Base-by-base conservation (phyloP, 2,329 filamentous ascomycete species). In the Microsporum audouinii region DNA sequence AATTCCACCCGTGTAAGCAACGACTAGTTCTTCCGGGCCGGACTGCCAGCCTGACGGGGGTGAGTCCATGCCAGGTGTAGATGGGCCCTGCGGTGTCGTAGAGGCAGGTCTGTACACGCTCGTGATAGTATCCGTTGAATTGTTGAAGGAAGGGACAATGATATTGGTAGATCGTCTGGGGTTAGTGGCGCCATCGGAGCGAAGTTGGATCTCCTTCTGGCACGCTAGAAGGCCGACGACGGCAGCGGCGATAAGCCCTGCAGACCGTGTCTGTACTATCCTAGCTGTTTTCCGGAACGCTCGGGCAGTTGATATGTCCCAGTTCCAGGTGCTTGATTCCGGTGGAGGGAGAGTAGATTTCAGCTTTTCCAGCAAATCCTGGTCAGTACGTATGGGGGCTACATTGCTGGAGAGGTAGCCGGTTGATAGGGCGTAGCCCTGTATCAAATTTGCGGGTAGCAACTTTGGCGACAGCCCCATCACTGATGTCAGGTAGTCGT, bases 1-100 rank as follows among this genome's bases (percentile, higher is more conserved):
- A 69, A 87, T 89, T 6, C 86, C 85, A 27, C 88, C 88, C 0
- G 88, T 88, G 69, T 88, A 90, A 1, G 87, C 88, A 29, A 90
- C 85, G 1, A 89, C 84, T 34, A 92, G 72, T 66, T 89, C 85
- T 63, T 84, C 79, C 0, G 75, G 72, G 5, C 74, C 75, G 3
- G 74, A 76, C 57, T 74, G 71, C 75, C 75, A 76, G 63, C 74
- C 73, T 6, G 60, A 59, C 5, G 63, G 60, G 85, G 63, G 61
- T 5, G 61, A 57, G 5, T 63, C 59, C 34, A 62, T 14, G 29
- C 29, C 61, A 6, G 60, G 60, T 6, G 47, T 53, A 14, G 49
- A 36, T 5, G 31, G 43, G 12, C 39, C 58, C 17, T 58, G 38
- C 10, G 55, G 45, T 5, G 31, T 59, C 8, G 59, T 36, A 23